phyloP scores from a whole-genome alignment of 805 yeast species.

The Nakazawaea wyomingensis region DNA sequence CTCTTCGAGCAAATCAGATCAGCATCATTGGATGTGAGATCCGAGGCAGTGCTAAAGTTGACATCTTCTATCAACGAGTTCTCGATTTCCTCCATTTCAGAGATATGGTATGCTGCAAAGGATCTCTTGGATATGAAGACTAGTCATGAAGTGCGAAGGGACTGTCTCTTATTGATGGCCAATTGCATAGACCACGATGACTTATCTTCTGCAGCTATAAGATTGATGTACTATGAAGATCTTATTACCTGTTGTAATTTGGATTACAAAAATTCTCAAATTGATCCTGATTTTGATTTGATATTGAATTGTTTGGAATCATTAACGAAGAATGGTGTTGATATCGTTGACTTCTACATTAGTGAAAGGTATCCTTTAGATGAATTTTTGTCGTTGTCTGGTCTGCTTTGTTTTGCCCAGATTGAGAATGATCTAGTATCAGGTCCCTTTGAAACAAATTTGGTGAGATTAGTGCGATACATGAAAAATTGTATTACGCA shows the following conservation, averaged over 20 bases:
- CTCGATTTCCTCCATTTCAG: constrained; percentile 57
- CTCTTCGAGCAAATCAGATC: constrained; percentile 17
- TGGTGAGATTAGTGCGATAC: not conserved
- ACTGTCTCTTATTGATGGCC: constrained; percentile 47
- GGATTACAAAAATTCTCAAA: constrained; percentile 45
- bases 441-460: not conserved
- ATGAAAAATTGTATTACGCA: constrained; percentile 4
- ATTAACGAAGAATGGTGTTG: constrained; percentile 34
- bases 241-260: constrained; percentile 40
- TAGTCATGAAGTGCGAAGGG: constrained; percentile 33
- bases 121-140: constrained; percentile 37
- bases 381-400: not conserved
- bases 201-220: constrained; percentile 38
- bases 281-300: constrained; percentile 27
- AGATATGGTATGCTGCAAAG: constrained; percentile 68
- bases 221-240: constrained; percentile 55
- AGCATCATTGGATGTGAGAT: constrained; percentile 27
- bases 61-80: constrained; percentile 44
- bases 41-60: constrained; percentile 47
- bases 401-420: not conserved
- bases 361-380: constrained; percentile 2
- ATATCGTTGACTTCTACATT: constrained; percentile 17
- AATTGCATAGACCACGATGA: constrained; percentile 55
- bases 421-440: not conserved
- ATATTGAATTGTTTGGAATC: constrained; percentile 46